A percentile compares a stretch with the other conserved stretches of the same genome.
These are phyloP conservation scores for Trichoderma koningii DNA, from an alignment of 2,329 filamentous ascomycete species.

Conservation along the genomic window DNA sequence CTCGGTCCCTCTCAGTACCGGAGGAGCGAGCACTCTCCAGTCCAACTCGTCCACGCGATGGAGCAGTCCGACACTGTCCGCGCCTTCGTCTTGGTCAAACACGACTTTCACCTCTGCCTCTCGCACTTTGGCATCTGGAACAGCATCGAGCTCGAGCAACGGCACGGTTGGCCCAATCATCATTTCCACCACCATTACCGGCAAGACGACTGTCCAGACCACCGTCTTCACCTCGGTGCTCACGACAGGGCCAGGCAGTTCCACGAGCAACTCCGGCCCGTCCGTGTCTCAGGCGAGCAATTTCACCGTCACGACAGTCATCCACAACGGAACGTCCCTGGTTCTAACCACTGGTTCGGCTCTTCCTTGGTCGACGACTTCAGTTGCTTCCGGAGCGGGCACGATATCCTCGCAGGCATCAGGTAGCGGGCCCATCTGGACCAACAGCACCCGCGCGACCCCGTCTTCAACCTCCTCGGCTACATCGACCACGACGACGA, in stretches of 20 bases:
- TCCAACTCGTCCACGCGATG: slow-evolving; percentile 1
- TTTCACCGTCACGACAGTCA: slow-evolving; percentile 25
- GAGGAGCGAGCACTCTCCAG: background rate
- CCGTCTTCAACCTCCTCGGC: background rate
- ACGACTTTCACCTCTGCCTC: background rate
- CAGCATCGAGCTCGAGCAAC: slow-evolving; percentile 1
- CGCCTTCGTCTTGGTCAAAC: slow-evolving; percentile 8
- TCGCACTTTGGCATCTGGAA: background rate
- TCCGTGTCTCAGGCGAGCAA: slow-evolving; percentile 29
- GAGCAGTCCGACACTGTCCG: background rate
- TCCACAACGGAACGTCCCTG: slow-evolving; percentile 24
- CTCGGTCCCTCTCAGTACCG: background rate
- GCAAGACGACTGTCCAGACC: slow-evolving; percentile 11
- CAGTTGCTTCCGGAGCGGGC: slow-evolving; percentile 28
- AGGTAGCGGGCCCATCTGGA: slow-evolving; percentile 18
- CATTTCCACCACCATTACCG: slow-evolving; percentile 9
- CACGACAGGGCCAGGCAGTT: slow-evolving; percentile 13
- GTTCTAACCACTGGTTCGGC: slow-evolving; percentile 26
- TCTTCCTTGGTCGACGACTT: slow-evolving; percentile 27
- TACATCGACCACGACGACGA: slow-evolving; percentile 17
- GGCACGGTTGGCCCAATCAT: background rate
- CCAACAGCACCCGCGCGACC: slow-evolving; percentile 21
- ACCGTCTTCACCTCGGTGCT: slow-evolving; percentile 24
- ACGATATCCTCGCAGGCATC: background rate
- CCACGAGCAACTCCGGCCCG: background rate